Evolutionary conservation across 176 grass and related monocot species (phyloP).

Genomic region (Phoenix dactylifera): DNA sequence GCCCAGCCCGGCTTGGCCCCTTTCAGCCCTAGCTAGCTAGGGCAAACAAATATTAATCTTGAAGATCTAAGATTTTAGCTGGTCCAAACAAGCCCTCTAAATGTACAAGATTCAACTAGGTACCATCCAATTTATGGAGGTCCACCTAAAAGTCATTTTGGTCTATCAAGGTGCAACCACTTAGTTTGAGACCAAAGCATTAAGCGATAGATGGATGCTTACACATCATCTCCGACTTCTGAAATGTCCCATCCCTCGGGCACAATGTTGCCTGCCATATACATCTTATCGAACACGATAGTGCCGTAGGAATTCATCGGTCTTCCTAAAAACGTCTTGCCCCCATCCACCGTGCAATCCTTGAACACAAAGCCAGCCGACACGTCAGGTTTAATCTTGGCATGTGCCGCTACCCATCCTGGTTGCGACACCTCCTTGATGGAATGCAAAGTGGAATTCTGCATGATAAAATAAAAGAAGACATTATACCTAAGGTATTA

Average conservation of each 20-base stretch:
- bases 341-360: constrained; percentile 13
- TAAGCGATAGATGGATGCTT: constrained; percentile 10
- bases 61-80: no score
- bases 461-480: neutral
- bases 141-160: neutral
- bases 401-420: constrained; percentile 50
- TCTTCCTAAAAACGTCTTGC: constrained; percentile 40
- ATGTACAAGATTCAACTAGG: no score
- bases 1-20: no score
- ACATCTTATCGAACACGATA: constrained; percentile 42
- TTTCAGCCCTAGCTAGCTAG: no score
- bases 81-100: no score
- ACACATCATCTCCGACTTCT: neutral
- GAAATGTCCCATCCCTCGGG: constrained; percentile 50
- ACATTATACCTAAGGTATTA: no score
- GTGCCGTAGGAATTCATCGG: constrained; percentile 43
- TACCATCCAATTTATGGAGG: neutral
- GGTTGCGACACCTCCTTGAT: neutral
- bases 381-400: neutral
- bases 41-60: no score
- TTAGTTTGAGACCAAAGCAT: no score
- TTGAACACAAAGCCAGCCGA: constrained; percentile 44
- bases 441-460: constrained; percentile 21
- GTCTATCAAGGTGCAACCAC: neutral
- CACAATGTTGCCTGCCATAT: constrained; percentile 25